phyloP scores from a whole-genome alignment of 2,329 filamentous ascomycete species.

The Phyllosticta capitalensis region DNA sequence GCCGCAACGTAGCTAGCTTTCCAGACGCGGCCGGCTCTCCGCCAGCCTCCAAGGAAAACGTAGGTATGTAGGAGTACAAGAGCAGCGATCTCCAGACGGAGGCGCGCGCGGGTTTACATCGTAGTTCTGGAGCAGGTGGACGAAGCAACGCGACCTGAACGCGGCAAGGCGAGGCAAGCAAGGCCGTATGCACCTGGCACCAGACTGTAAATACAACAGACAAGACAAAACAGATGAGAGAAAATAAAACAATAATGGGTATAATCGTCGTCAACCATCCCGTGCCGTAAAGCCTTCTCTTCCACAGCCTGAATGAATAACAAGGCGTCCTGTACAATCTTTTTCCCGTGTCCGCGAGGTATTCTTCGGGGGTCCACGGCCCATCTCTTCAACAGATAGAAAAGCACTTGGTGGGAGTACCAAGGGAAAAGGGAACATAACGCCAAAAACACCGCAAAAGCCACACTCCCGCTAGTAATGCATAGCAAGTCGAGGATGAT shows the following conservation, averaged over 20 bases:
- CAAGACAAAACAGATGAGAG: not conserved
- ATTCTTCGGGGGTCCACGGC: not conserved
- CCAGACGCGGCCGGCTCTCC: not conserved
- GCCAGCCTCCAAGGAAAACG: not conserved
- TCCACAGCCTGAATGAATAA: not conserved
- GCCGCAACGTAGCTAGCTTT: not conserved
- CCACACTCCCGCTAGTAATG: slow-evolving; percentile 3
- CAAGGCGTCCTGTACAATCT: not conserved
- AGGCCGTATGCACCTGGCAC: not conserved
- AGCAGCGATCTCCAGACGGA: not conserved
- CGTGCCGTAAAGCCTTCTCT: not conserved
- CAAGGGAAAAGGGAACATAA: not conserved
- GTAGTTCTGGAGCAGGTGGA: not conserved
- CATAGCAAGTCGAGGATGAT: not conserved
- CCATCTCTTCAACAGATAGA: not conserved
- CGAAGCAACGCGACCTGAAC: not conserved
- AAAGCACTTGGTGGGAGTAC: not conserved
- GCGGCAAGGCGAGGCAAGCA: not conserved
- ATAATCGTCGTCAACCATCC: not conserved
- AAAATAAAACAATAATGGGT: not conserved
- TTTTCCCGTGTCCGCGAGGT: not conserved
- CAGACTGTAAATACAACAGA: not conserved
- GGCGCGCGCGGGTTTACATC: not conserved
- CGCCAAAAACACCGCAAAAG: not conserved
- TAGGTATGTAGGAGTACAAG: not conserved